Evolutionary conservation across 225 moss, liverwort and hornwort species (phyloP), one percentile per base, ranked within the genome.

Genomic region (Physcomitrium patens): DNA sequence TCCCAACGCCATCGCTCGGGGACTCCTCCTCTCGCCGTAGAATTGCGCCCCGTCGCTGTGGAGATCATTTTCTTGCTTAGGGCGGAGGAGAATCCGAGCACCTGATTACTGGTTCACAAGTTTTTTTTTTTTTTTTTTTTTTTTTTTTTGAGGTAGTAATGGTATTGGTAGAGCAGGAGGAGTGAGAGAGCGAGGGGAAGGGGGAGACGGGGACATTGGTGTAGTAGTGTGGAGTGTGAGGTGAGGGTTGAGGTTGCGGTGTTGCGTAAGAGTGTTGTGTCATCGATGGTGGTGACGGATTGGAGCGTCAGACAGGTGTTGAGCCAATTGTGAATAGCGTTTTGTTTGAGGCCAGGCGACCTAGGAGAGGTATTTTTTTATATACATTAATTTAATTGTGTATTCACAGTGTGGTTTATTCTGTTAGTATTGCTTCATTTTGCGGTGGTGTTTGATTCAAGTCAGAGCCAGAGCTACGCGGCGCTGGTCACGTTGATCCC

Each of bases 341-440:
- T 43, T 37, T 69, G 44, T 79, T 61, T 19, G 59, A 65, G 26
- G 80, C 69, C 69, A 24, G 69, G 51, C 59, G 58, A 76, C 80
- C 80, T 65, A 80, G 70, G 68, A 3, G 68, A 37, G 43, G 72
- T 0, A 67, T 37, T 52, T 55, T 67, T 41, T 7, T 37, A 37
- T 24, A 37, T 2, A 31, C 5, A 31, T 4, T 37, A 37, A 37
- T 37, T 37, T 37, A 37, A 37, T 37, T 37, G 5, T 37, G 2
- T 4, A 7, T 37, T 37, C 44, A 18, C 2, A 59, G 60, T 66
- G 10, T 50, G 41, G 65, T 72, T 52, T 52, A 60, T 22, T 67
- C 45, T 24, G 72, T 73, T 60, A 49, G 27, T 14, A 41, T 26
- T 61, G 68, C 62, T 77, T 77, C 70, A 37, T 37, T 37, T 37